These are phyloP conservation scores for Cladosporium sphaerospermum DNA, from an alignment of 2,329 filamentous ascomycete species.

Conservation along the genomic window DNA sequence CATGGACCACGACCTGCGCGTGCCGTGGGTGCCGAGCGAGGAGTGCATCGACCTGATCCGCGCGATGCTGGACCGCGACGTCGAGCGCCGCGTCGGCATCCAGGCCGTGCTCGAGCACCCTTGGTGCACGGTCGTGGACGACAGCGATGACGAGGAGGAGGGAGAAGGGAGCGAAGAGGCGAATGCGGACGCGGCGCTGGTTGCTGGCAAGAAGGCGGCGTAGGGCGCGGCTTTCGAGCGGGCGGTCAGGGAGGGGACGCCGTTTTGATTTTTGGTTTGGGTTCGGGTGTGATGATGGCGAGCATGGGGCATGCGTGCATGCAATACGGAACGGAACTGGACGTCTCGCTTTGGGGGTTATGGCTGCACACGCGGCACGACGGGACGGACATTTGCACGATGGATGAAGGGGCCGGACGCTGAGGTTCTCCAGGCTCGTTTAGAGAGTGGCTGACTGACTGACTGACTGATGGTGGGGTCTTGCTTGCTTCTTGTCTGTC, in stretches of 20 bases:
- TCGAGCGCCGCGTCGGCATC: conserved; percentile 76
- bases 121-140: conserved; percentile 54
- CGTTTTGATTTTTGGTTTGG: too few relatives aligned
- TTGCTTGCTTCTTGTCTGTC: not conserved
- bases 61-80: conserved; percentile 86
- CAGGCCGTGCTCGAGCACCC: conserved; percentile 79
- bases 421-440: too few relatives aligned
- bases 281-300: too few relatives aligned
- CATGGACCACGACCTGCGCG: conserved; percentile 88
- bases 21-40: conserved; percentile 83
- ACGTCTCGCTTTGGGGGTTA: not conserved
- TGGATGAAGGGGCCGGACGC: not conserved
- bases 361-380: not conserved
- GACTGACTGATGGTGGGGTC: not conserved
- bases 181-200: not conserved
- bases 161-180: not conserved
- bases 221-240: not conserved
- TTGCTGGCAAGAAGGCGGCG: not conserved
- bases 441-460: too few relatives aligned
- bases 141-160: conserved; percentile 18
- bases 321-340: not conserved
- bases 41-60: conserved; percentile 88
- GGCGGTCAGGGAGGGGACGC: not conserved
- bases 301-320: too few relatives aligned
- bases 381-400: not conserved